These are phyloP conservation scores for Saturnispora saitoi DNA, from an alignment of 805 yeast genomes.

Conservation along the genomic window DNA sequence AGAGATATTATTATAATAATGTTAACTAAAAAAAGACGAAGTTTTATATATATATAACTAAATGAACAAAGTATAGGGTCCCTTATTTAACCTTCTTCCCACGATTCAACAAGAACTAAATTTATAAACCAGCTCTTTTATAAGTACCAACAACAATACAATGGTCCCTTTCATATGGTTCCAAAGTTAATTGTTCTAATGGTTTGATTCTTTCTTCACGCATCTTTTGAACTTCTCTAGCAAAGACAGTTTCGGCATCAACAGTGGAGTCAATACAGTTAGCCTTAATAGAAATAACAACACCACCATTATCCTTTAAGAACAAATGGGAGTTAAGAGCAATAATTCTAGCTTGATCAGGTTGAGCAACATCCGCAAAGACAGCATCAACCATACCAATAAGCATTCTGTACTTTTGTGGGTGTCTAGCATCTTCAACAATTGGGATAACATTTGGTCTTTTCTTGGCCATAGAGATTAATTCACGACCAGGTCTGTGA, in stretches of 20 bases:
- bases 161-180: constrained; percentile 99
- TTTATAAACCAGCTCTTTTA: constrained; percentile 74
- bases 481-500: constrained; percentile 99
- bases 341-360: constrained; percentile 99
- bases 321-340: constrained; percentile 97
- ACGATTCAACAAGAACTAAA: not conserved
- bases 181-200: constrained; percentile 94
- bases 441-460: constrained; percentile 98
- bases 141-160: constrained; percentile 97
- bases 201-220: constrained; percentile 99
- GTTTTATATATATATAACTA: not conserved
- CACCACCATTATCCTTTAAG: constrained; percentile 98
- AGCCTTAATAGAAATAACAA: constrained; percentile 97
- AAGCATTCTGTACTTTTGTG: constrained; percentile 98
- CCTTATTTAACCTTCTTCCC: not conserved
- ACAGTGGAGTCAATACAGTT: constrained; percentile 99
- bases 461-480: constrained; percentile 99
- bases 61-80: not conserved
- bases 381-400: constrained; percentile 98
- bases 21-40: not conserved
- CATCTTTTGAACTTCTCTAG: constrained; percentile 97
- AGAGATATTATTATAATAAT: not conserved
- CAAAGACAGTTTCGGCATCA: constrained; percentile 98
- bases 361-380: constrained; percentile 99
- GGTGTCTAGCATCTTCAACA: constrained; percentile 99